Percentiles rank a stretch among this genome's conserved stretches.
phyloP scores from a whole-genome alignment of 176 grass and related monocot species.

The Juncus inflexus region DNA sequence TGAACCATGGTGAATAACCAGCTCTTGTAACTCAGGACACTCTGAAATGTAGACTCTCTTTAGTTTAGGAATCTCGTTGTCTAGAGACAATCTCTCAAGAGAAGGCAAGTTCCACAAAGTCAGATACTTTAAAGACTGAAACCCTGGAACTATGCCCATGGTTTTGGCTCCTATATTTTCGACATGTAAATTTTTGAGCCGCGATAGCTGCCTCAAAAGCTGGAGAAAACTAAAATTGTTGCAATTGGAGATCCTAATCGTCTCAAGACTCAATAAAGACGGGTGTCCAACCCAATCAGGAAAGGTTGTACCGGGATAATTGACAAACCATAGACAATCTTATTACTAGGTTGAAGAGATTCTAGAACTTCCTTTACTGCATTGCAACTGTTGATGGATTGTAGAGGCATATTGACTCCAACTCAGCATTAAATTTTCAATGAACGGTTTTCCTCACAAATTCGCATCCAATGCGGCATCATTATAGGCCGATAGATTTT shows the following conservation, averaged over 20 bases:
- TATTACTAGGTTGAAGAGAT: slow-evolving; percentile 22
- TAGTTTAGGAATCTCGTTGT: slow-evolving; percentile 25
- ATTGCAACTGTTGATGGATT: neutral
- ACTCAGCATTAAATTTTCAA: slow-evolving; percentile 45
- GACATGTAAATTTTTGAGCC: slow-evolving; percentile 30
- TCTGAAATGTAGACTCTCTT: neutral
- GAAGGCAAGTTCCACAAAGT: slow-evolving; percentile 28
- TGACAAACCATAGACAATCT: slow-evolving; percentile 34
- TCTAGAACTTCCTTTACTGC: slow-evolving; percentile 18
- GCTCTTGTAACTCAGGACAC: slow-evolving; percentile 16
- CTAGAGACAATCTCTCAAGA: slow-evolving; percentile 7
- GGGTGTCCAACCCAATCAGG: slow-evolving; percentile 37
- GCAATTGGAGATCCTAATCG: slow-evolving; percentile 31
- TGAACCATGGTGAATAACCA: neutral
- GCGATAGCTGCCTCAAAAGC: slow-evolving; percentile 14
- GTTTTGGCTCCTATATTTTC: slow-evolving; percentile 6
- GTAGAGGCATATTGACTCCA: slow-evolving; percentile 28
- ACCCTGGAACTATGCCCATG: slow-evolving; percentile 7
- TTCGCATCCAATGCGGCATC: slow-evolving; percentile 22
- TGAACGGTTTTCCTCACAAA: slow-evolving; percentile 37
- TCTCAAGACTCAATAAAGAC: slow-evolving; percentile 33
- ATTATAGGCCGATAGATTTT: neutral
- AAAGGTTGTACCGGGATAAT: slow-evolving; percentile 45
- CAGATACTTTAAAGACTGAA: slow-evolving; percentile 29
- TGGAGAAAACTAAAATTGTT: slow-evolving; percentile 9